phyloP scores from a whole-genome alignment of 163 green algal genomes.

The Chlamydomonas reinhardtii region DNA sequence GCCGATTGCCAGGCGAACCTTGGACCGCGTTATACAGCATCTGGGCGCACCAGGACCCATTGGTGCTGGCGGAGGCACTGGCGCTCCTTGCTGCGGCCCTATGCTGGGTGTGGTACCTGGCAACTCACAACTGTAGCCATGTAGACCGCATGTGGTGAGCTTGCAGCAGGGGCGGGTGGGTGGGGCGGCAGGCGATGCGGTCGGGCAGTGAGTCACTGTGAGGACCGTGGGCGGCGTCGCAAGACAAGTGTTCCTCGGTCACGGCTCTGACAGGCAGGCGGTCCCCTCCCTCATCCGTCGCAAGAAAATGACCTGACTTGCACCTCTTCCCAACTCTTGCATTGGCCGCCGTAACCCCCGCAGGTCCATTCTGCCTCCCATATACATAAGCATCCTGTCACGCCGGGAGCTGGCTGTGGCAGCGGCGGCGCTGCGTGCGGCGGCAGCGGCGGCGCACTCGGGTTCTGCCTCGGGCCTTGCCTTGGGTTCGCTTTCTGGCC shows the following conservation, averaged over 20 bases:
- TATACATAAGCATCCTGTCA: conserved; percentile 56
- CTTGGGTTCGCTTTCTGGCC: neutral
- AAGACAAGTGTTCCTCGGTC: neutral
- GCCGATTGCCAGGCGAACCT: neutral
- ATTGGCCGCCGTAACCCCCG: neutral
- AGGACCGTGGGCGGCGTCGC: too few relatives aligned
- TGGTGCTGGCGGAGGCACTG: conserved; percentile 11
- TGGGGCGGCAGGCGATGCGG: neutral
- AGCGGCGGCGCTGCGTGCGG: neutral
- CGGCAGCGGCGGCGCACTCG: too few relatives aligned
- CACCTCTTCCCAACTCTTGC: neutral
- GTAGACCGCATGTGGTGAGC: conserved; percentile 68
- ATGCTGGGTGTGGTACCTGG: conserved; percentile 28
- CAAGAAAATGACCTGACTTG: too few relatives aligned
- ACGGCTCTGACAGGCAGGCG: too few relatives aligned
- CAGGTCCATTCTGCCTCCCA: conserved; percentile 55
- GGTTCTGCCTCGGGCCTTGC: neutral
- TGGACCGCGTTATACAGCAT: neutral
- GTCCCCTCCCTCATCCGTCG: too few relatives aligned
- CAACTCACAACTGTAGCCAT: conserved; percentile 38
- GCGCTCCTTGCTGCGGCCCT: neutral
- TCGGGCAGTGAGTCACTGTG: too few relatives aligned
- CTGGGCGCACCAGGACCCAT: neutral
- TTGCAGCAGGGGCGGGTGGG: neutral
- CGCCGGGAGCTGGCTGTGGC: conserved; percentile 16